Evolutionary conservation across 495 filamentous ascomycete genomes (phyloP).

Genomic region (Aspergillus diversus): DNA sequence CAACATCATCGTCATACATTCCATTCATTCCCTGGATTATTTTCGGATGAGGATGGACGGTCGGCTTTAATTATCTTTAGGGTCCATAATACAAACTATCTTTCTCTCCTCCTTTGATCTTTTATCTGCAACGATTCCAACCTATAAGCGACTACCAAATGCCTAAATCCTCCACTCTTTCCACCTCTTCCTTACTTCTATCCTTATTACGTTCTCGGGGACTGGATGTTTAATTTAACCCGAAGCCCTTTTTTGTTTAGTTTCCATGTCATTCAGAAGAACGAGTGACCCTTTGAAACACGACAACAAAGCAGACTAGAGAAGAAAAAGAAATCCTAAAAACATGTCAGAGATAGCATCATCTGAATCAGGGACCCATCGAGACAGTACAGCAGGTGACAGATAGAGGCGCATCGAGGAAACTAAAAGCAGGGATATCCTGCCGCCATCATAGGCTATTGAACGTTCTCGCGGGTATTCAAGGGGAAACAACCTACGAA

Average conservation of each 20-base stretch:
- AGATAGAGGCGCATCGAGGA: slow-evolving; percentile 6
- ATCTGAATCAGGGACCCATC: slow-evolving; percentile 13
- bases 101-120: too few relatives aligned
- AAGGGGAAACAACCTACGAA: slow-evolving; percentile 13
- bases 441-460: slow-evolving; percentile 15
- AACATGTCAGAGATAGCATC: slow-evolving; percentile 14
- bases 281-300: neutral
- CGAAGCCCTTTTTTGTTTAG: too few relatives aligned
- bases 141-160: too few relatives aligned
- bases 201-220: too few relatives aligned
- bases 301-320: slow-evolving; percentile 1
- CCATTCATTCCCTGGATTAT: neutral
- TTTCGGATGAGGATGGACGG: too few relatives aligned
- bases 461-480: slow-evolving; percentile 18
- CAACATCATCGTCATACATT: neutral
- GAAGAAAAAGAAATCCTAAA: slow-evolving; percentile 6
- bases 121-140: too few relatives aligned
- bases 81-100: too few relatives aligned
- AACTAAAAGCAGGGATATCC: slow-evolving; percentile 21
- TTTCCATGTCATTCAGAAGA: neutral
- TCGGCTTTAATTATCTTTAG: too few relatives aligned
- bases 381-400: slow-evolving; percentile 5
- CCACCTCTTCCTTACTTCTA: too few relatives aligned
- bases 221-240: too few relatives aligned
- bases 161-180: too few relatives aligned